Conservation (phyloP, 2,329 filamentous ascomycete species). For the Diaporthe amygdali region DNA sequence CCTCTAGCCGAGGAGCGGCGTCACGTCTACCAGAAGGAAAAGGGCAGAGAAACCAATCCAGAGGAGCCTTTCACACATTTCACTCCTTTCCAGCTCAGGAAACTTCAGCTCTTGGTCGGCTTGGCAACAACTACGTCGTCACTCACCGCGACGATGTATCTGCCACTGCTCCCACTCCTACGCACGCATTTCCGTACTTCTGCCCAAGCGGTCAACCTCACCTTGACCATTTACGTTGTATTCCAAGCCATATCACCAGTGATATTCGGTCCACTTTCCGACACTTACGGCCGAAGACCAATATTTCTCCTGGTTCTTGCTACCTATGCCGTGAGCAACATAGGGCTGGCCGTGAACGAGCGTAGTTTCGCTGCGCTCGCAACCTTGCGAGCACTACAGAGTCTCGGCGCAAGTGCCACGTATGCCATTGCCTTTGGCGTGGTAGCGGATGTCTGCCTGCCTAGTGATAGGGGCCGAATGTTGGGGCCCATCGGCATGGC, state of each 20-base stretch:
- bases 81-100: neutral
- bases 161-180: conserved; percentile 40
- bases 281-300: conserved; percentile 59
- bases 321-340: conserved; percentile 58
- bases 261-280: conserved; percentile 62
- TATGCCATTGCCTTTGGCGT: conserved; percentile 71
- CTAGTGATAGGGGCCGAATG: conserved; percentile 69
- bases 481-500: conserved; percentile 65
- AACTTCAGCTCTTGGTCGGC: neutral
- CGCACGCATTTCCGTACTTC: conserved; percentile 34
- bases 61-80: neutral
- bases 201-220: conserved; percentile 43
- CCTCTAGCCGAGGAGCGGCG: neutral
- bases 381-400: conserved; percentile 62
- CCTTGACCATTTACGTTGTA: conserved; percentile 61
- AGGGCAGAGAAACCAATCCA: neutral
- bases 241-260: conserved; percentile 63
- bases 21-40: neutral
- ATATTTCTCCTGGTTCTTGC: conserved; percentile 60
- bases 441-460: conserved; percentile 69
- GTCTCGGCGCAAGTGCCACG: conserved; percentile 64
- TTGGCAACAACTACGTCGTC: neutral
- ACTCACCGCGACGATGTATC: conserved; percentile 49
- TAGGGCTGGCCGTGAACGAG: conserved; percentile 57
- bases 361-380: conserved; percentile 57